phyloP scores from a whole-genome alignment of 1,284 basidiomycete genomes.

The Leccinum pachyderme region DNA sequence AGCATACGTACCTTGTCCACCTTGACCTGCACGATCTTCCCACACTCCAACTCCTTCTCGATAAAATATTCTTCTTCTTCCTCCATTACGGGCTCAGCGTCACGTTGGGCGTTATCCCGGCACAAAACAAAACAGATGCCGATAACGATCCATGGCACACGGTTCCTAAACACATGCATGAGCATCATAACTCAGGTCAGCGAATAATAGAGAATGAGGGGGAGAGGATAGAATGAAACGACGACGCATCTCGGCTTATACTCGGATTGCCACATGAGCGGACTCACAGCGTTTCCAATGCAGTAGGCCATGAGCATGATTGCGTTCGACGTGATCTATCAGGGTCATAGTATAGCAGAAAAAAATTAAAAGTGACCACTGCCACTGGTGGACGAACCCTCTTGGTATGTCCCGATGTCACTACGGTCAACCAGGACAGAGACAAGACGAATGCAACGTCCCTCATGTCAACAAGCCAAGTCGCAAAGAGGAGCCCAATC shows the following conservation, averaged over 20 bases:
- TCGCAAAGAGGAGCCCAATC: conserved; percentile 56
- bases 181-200: background rate
- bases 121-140: conserved; percentile 53
- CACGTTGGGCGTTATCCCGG: conserved; percentile 63
- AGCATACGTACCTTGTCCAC: conserved; percentile 53
- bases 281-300: conserved; percentile 67
- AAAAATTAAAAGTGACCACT: background rate
- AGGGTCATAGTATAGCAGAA: background rate
- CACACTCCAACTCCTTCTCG: conserved; percentile 38
- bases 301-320: conserved; percentile 72
- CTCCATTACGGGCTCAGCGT: conserved; percentile 50
- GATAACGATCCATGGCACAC: conserved; percentile 66
- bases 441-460: conserved; percentile 62
- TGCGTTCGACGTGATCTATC: conserved; percentile 59
- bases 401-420: conserved; percentile 76
- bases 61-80: conserved; percentile 48
- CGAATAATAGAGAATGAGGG: background rate
- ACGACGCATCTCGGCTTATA: conserved; percentile 56
- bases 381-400: conserved; percentile 31
- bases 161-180: conserved; percentile 41
- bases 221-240: conserved; percentile 1
- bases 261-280: conserved; percentile 74
- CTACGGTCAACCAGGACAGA: conserved; percentile 60
- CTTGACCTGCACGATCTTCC: conserved; percentile 49
- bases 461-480: conserved; percentile 59